Percentiles rank a stretch among this genome's conserved stretches.
phyloP scores from a whole-genome alignment of 805 yeast genomes.

The Saccharomycopsis malanga region DNA sequence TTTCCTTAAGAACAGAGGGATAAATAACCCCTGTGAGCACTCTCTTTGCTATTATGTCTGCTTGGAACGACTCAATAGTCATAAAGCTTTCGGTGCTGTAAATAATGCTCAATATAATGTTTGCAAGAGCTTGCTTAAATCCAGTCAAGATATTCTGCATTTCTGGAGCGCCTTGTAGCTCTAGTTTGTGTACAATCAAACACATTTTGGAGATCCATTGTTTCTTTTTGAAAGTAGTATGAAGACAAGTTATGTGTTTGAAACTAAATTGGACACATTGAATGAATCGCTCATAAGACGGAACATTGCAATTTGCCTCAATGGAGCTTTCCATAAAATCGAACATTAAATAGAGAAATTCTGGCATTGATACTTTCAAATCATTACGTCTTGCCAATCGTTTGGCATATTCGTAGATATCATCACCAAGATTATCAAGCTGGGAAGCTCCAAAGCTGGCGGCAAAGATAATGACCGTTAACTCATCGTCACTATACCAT shows the following conservation, averaged over 20 bases:
- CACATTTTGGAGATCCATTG: conserved; percentile 30
- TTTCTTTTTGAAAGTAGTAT: conserved; percentile 29
- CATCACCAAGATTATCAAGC: conserved; percentile 18
- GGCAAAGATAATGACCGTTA: conserved; percentile 33
- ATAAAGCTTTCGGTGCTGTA: conserved; percentile 12
- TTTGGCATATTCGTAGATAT: conserved; percentile 22
- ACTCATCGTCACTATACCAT: conserved; percentile 43
- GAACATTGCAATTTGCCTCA: conserved; percentile 21
- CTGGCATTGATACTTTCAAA: conserved; percentile 35
- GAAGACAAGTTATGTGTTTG: conserved; percentile 27
- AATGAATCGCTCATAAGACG: conserved; percentile 27
- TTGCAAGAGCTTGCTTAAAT: conserved; percentile 6
- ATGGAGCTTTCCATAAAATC: conserved; percentile 27
- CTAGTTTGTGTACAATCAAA: conserved; percentile 29
- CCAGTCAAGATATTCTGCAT: conserved; percentile 1
- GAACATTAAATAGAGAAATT: conserved; percentile 34
- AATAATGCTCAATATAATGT: conserved; percentile 8
- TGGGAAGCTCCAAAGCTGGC: conserved; percentile 41
- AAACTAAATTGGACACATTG: conserved; percentile 29
- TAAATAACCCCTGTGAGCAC: conserved; percentile 16
- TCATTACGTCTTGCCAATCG: conserved; percentile 22
- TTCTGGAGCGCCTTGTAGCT: background rate
- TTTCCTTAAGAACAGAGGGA: conserved; percentile 12
- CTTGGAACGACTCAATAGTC: conserved; percentile 15
- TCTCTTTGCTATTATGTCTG: conserved; percentile 13